A percentile compares a stretch with the other conserved stretches of the same genome.
Evolutionary conservation across 108 stramenopile species (phyloP).

Genomic region (Cyclostephanos tholiformis): DNA sequence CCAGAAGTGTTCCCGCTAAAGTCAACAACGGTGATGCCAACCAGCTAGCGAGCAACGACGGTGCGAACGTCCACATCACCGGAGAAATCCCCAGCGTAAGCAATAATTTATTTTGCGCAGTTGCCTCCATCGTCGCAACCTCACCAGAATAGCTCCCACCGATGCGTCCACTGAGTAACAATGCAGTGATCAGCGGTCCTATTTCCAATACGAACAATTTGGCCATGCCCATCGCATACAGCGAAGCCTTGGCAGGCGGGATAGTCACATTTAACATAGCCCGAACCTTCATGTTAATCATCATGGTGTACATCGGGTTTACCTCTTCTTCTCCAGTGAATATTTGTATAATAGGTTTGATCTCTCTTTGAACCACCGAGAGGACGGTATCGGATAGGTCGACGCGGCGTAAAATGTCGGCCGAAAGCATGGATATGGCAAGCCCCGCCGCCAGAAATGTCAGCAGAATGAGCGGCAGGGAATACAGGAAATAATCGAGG

Average conservation of each 20-base stretch:
- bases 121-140: conserved; percentile 80
- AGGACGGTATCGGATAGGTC: conserved; percentile 73
- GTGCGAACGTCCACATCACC: conserved; percentile 63
- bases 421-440: conserved; percentile 79
- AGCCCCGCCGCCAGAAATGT: conserved; percentile 79
- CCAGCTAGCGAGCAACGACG: conserved; percentile 69
- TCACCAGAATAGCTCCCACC: conserved; percentile 83
- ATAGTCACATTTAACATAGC: conserved; percentile 61
- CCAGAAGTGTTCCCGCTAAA: conserved; percentile 60
- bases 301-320: conserved; percentile 63
- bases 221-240: conserved; percentile 82
- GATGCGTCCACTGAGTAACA: conserved; percentile 77
- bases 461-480: conserved; percentile 71
- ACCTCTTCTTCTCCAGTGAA: conserved; percentile 71
- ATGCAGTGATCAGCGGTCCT: conserved; percentile 76
- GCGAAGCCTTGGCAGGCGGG: conserved; percentile 73
- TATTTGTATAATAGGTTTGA: conserved; percentile 72
- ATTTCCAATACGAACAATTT: conserved; percentile 84
- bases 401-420: conserved; percentile 65
- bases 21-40: conserved; percentile 78
- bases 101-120: conserved; percentile 75
- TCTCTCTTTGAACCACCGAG: conserved; percentile 65
- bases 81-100: conserved; percentile 70
- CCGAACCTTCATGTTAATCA: conserved; percentile 69
- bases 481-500: conserved; percentile 69